Base-by-base conservation (phyloP, 805 yeast genomes). In the Suhomyces xylopsoci region DNA sequence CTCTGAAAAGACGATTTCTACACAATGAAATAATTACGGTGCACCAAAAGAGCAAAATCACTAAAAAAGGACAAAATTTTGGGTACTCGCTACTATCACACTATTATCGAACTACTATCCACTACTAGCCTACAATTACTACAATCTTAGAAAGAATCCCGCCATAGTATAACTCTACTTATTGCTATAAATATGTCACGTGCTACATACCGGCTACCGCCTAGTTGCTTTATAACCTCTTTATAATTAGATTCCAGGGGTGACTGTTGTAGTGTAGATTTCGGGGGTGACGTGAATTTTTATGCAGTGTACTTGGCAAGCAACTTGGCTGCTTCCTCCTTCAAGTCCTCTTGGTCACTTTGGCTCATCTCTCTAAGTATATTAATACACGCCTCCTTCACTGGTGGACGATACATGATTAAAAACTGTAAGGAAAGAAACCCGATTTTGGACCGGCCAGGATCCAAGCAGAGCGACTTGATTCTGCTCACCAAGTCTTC, bases 391-490 rank as follows among this genome's bases (percentile, higher is more conserved):
- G 73, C 70, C 2, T 66, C 74, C 55, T 85, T 81, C 26, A 82
- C 90, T 0, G 98, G 97, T 0, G 97, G 97, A 61, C 96, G 81
- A 67, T 89, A 88, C 93, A 90, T 88, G 51, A 92, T 82, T 55
- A 94, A 70, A 62, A 87, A 90, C 58, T 88, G 89, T 51, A 96
- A 71, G 1, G 96, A 83, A 60, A 90, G 85, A 60, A 89, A 83
- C 0, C 98, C 99, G 22, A 93, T 71, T 49, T 84, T 79, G 20
- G 83, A 77, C 68, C 97, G 81, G 20, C 82, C 87, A 0, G 98
- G 98, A 65, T 94, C 98, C 45, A 82, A 73, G 63, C 97, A 87
- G 14, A 94, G 70, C 9, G 93, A 83, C 61, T 82, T 81, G 50
- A 93, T 78, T 52, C 84, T 83, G 19, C 72, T 69, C 1, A 94